Conservation (phyloP, 2,329 filamentous ascomycete species). For the Chaetomium sp. region DNA sequence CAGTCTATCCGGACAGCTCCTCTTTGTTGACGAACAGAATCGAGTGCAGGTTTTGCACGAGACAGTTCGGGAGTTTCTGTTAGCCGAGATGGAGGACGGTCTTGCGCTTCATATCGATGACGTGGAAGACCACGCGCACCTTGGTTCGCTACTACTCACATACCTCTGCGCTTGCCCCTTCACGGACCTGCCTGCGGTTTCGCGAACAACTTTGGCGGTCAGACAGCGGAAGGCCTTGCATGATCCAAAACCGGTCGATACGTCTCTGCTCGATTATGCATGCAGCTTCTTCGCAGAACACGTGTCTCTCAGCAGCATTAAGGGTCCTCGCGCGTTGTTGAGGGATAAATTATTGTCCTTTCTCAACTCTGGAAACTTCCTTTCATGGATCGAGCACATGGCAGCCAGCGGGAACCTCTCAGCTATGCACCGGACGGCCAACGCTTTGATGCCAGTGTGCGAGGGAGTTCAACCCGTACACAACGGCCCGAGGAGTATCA, state of each 20-base stretch:
- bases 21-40: conserved; percentile 36
- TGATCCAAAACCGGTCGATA: conserved; percentile 6
- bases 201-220: too few species aligned
- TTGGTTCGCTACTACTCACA: conserved; percentile 38
- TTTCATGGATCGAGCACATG: conserved; percentile 41
- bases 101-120: conserved; percentile 31
- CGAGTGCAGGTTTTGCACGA: conserved; percentile 40
- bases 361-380: conserved; percentile 49
- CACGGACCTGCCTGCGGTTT: conserved; percentile 31
- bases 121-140: conserved; percentile 34
- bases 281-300: conserved; percentile 36
- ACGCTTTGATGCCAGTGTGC: too few species aligned
- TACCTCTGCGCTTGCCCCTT: too few species aligned
- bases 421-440: conserved; percentile 36
- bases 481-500: conserved; percentile 40
- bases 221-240: conserved; percentile 19
- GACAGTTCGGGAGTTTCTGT: conserved; percentile 39
- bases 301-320: conserved; percentile 30
- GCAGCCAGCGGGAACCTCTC: conserved; percentile 34
- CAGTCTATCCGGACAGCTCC: conserved; percentile 39
- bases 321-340: conserved; percentile 42
- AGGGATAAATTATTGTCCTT: conserved; percentile 64
- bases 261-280: conserved; percentile 35
- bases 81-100: conserved; percentile 27
- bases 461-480: conserved; percentile 39